phyloP scores from a whole-genome alignment of 441 rosid species.

The Oxalis stricta region DNA sequence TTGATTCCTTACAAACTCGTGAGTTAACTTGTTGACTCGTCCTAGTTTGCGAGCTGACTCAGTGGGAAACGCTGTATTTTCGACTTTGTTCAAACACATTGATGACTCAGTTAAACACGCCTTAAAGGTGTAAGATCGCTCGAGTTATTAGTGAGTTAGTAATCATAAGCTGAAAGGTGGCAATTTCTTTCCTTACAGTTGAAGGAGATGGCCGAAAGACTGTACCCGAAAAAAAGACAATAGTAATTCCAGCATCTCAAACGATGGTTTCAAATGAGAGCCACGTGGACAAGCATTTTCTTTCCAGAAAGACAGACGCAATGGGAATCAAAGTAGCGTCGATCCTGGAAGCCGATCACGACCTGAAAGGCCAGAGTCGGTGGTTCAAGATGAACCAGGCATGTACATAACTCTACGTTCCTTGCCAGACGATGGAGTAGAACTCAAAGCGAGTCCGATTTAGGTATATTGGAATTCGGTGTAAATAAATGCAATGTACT shows the following conservation, averaged over 20 bases:
- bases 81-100: too few species aligned
- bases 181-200: constrained; percentile 39
- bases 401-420: constrained; percentile 54
- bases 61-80: too few species aligned
- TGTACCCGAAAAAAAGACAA: constrained; percentile 27
- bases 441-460: constrained; percentile 76
- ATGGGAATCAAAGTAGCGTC: constrained; percentile 17
- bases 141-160: too few species aligned
- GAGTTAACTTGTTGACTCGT: too few species aligned
- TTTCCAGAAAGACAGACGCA: constrained; percentile 25
- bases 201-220: constrained; percentile 43
- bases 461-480: constrained; percentile 50
- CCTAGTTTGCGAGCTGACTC: too few species aligned
- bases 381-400: constrained; percentile 70
- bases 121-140: too few species aligned
- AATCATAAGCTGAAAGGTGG: neutral
- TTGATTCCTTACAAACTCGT: too few species aligned
- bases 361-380: constrained; percentile 32
- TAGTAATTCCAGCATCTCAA: too few species aligned
- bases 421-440: constrained; percentile 49
- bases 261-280: constrained; percentile 16
- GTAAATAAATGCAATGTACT: too few species aligned
- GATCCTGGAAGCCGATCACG: constrained; percentile 28
- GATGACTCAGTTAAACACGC: too few species aligned
- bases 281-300: constrained; percentile 18